Base-by-base conservation (phyloP, 2,329 filamentous ascomycete genomes). In the Amauroascus verrucosus region DNA sequence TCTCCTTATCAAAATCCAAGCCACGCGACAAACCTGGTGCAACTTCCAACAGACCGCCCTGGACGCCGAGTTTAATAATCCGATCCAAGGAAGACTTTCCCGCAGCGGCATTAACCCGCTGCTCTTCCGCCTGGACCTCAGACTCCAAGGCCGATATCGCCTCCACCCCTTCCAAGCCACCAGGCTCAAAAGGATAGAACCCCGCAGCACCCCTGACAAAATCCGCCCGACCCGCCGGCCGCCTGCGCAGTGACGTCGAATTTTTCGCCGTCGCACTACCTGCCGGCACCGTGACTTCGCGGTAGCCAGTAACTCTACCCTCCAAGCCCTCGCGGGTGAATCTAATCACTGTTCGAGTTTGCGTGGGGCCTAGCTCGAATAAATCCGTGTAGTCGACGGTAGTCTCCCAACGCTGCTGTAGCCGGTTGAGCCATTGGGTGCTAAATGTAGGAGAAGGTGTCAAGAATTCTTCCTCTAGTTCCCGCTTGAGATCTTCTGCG, bases 221-320 rank as follows among this genome's bases (percentile, higher is more conserved):
- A 48, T 97, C 90, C 28, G 87, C 88, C 57, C 87, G 81, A 54
- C 82, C 84, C 13, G 88, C 91, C 2, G 91, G 91, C 65, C 94
- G 94, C 44, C 93, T 81, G 14, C 86, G 74, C 38, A 96, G 76
- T 4, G 89, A 95, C 0, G 90, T 97, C 2, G 89, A 96, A 65
- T 95, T 95, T 72, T 96, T 98, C 46, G 89, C 91, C 14, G 87
- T 96, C 14, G 86, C 88, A 62, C 86, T 94, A 63, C 83, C 86
- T 32, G 88, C 88, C 4, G 91, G 88, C 7, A 97, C 83, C 0
- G 93, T 96, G 48, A 97, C 87, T 67, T 96, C 93, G 65, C 84
- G 86, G 70, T 98, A 97, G 48, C 90, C 90, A 7, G 88, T 95
- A 22, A 98, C 91, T 50, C 85, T 81, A 20, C 93, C 93, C 70